Conservation (phyloP, 2,329 filamentous ascomycete species). For the Aspergillus aculeatus region DNA sequence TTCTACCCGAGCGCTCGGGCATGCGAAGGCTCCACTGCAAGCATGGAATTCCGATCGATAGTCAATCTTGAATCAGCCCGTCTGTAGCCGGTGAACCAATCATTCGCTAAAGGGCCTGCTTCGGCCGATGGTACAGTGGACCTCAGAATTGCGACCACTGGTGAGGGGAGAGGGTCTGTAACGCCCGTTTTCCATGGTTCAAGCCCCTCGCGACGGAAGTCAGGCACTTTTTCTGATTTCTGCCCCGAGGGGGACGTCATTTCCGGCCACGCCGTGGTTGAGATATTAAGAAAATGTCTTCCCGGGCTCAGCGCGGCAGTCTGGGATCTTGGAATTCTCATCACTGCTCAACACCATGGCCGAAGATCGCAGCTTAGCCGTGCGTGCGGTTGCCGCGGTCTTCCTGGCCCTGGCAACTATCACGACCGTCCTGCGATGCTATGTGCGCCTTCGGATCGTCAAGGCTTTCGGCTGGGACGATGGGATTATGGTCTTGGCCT, state of each 20-base stretch:
- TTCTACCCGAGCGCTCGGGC: not conserved
- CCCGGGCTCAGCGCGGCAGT: not conserved
- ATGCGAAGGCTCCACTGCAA: not conserved
- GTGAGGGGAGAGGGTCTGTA: not conserved
- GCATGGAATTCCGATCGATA: not conserved
- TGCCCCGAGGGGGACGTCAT: not conserved
- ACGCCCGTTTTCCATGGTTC: not conserved
- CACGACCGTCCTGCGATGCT: conserved; percentile 39
- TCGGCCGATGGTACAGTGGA: not conserved
- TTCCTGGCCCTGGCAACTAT: conserved; percentile 44
- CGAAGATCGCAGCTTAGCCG: conserved; percentile 11
- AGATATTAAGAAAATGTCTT: not conserved
- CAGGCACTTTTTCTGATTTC: not conserved
- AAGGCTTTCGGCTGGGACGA: conserved; percentile 41
- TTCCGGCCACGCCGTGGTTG: not conserved
- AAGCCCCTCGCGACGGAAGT: not conserved
- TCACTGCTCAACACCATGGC: conserved; percentile 4
- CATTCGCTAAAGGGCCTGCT: not conserved
- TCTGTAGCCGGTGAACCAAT: not conserved
- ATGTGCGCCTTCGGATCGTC: conserved; percentile 42
- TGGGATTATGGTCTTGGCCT: conserved; percentile 29
- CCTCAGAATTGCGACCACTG: not conserved
- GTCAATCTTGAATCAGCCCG: not conserved
- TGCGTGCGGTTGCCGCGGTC: conserved; percentile 29
- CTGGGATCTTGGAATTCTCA: not conserved